Conservation (phyloP, 2,329 filamentous ascomycete species). For the Dothidotthia symphoricarpi region DNA sequence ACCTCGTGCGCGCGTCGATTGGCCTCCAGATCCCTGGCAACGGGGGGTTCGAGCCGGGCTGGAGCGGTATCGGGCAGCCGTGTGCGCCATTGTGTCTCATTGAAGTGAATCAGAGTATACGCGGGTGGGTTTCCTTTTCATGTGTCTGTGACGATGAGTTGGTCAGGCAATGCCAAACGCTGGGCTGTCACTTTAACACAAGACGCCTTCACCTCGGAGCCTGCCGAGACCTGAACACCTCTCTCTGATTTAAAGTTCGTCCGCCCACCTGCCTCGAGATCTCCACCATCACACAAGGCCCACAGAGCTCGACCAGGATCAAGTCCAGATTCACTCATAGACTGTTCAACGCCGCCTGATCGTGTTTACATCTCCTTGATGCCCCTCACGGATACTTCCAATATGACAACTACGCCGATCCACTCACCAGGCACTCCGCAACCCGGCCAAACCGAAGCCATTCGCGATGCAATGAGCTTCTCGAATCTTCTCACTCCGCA, state of each 20-base stretch:
- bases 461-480: slow-evolving; percentile 27
- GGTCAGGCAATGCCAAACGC: slow-evolving; percentile 23
- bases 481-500: slow-evolving; percentile 17
- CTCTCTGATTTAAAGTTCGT: slow-evolving; percentile 14
- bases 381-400: background rate
- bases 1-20: slow-evolving; percentile 4
- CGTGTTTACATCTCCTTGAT: slow-evolving; percentile 1
- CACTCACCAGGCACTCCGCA: background rate
- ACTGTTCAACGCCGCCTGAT: slow-evolving; percentile 1
- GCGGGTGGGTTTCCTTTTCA: slow-evolving; percentile 4
- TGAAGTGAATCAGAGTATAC: slow-evolving; percentile 12
- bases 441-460: slow-evolving; percentile 8
- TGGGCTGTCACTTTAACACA: slow-evolving; percentile 14
- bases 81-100: slow-evolving; percentile 6
- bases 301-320: slow-evolving; percentile 2
- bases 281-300: slow-evolving; percentile 5
- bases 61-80: slow-evolving; percentile 10
- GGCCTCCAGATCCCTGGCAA: slow-evolving; percentile 5
- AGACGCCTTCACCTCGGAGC: slow-evolving; percentile 17
- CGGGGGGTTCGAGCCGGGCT: slow-evolving; percentile 1
- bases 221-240: background rate
- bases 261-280: slow-evolving; percentile 31
- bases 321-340: background rate
- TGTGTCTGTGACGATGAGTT: slow-evolving; percentile 5
- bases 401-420: slow-evolving; percentile 10